Evolutionary conservation across 305 asterid species (phyloP).

Genomic region (Ilex paraguariensis): DNA sequence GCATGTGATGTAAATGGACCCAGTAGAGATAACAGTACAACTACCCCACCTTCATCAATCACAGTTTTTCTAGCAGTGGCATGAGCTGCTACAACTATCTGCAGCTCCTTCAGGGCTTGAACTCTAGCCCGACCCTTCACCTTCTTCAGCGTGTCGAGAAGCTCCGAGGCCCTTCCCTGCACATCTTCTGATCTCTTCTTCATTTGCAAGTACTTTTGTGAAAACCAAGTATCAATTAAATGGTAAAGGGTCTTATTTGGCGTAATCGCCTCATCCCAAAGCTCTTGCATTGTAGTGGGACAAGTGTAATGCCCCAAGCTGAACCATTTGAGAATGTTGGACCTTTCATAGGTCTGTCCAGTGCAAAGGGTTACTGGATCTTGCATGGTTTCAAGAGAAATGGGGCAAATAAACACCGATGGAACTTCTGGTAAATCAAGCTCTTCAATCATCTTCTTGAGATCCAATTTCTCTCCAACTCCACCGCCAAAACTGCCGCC

Average conservation of each 20-base stretch:
- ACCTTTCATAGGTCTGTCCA: not conserved
- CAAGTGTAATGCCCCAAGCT: not conserved
- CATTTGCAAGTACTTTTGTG: not conserved
- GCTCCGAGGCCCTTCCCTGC: not conserved
- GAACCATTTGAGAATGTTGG: not conserved
- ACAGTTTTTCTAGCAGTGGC: not conserved
- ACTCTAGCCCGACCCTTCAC: not conserved
- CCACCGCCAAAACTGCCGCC: not conserved
- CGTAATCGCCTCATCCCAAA: not conserved
- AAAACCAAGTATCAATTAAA: not conserved
- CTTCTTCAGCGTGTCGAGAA: not conserved
- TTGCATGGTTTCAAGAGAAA: conserved; percentile 32
- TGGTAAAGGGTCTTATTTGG: not conserved
- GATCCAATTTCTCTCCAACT: not conserved
- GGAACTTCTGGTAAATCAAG: conserved; percentile 33
- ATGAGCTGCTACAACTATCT: not conserved
- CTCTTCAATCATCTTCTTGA: conserved; percentile 4
- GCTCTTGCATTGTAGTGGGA: not conserved
- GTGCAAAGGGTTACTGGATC: not conserved
- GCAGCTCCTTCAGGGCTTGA: not conserved
- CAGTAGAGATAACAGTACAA: not conserved
- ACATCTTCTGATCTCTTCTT: not conserved
- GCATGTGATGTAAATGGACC: conserved; percentile 3
- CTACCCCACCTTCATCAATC: not conserved
- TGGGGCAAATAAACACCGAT: conserved; percentile 54